A percentile compares a stretch with the other conserved stretches of the same genome.
phyloP scores from a whole-genome alignment of 1,139 yeast genomes.

The Pichia sp. region DNA sequence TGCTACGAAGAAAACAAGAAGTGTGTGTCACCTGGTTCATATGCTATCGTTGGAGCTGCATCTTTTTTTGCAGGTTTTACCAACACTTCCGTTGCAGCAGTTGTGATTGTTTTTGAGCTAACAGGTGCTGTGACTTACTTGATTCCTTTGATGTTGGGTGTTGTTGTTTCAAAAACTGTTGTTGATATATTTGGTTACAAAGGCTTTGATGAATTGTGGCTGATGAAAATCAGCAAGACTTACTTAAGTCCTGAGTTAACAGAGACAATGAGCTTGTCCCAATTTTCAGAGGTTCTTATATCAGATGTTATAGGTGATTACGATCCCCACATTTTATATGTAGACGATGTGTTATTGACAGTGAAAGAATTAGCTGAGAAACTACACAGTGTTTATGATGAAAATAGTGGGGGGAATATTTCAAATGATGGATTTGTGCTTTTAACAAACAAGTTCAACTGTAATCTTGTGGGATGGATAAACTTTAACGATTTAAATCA shows the following conservation, averaged over 20 bases:
- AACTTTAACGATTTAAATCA: slow-evolving; percentile 6
- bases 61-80: slow-evolving; percentile 55
- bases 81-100: slow-evolving; percentile 52
- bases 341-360: slow-evolving; percentile 22
- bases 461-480: slow-evolving; percentile 16
- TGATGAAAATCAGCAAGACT: slow-evolving; percentile 13
- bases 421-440: slow-evolving; percentile 17
- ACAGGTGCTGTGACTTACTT: slow-evolving; percentile 62
- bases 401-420: slow-evolving; percentile 14
- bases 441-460: slow-evolving; percentile 9
- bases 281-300: slow-evolving; percentile 10
- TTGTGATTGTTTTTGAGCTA: slow-evolving; percentile 52
- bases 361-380: slow-evolving; percentile 30
- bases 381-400: slow-evolving; percentile 27
- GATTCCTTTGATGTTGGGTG: slow-evolving; percentile 56
- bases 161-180: slow-evolving; percentile 47
- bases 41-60: slow-evolving; percentile 60
- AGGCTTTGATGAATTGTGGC: slow-evolving; percentile 45
- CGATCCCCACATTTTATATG: slow-evolving; percentile 4
- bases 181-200: slow-evolving; percentile 43
- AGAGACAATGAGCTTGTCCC: slow-evolving; percentile 11
- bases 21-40: slow-evolving; percentile 56
- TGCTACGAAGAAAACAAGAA: slow-evolving; percentile 41
- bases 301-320: slow-evolving; percentile 5
- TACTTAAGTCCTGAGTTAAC: slow-evolving; percentile 11